These are phyloP conservation scores for Kurtzmaniella cleridarum DNA, from an alignment of 805 yeast genomes.

Conservation along the genomic window DNA sequence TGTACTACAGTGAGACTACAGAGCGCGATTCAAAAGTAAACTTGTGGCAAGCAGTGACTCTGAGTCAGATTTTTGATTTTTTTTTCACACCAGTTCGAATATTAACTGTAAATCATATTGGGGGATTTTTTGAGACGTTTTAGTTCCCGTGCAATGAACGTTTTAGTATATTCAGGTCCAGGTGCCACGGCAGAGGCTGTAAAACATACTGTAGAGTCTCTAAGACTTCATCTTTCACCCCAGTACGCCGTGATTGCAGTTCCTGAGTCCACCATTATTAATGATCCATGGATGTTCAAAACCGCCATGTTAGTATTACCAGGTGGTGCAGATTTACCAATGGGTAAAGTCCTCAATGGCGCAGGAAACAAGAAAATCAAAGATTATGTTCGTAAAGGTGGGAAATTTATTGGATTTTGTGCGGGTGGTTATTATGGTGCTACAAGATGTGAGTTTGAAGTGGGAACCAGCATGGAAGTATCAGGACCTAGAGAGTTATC, in stretches of 20 bases:
- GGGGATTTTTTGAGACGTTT: neutral
- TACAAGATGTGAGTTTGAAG: slow-evolving; percentile 74
- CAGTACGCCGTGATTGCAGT: slow-evolving; percentile 80
- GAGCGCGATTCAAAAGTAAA: neutral
- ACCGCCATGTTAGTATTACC: slow-evolving; percentile 82
- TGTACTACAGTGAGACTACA: no score
- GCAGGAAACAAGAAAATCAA: slow-evolving; percentile 55
- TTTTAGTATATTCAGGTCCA: slow-evolving; percentile 40
- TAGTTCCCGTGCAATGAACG: slow-evolving; percentile 21
- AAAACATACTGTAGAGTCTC: slow-evolving; percentile 72
- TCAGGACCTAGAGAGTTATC: slow-evolving; percentile 78
- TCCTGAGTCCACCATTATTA: slow-evolving; percentile 52
- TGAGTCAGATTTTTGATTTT: neutral
- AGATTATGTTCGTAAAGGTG: slow-evolving; percentile 72
- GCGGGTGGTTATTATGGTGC: slow-evolving; percentile 93
- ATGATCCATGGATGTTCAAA: slow-evolving; percentile 86
- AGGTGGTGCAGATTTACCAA: slow-evolving; percentile 95
- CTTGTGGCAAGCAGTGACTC: neutral
- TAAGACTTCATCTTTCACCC: slow-evolving; percentile 74
- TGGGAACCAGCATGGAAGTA: slow-evolving; percentile 70
- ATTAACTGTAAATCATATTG: neutral
- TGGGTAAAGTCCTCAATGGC: slow-evolving; percentile 69
- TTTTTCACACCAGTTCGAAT: no score
- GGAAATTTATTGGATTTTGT: slow-evolving; percentile 81
- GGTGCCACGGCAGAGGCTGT: slow-evolving; percentile 89